Percentiles rank a stretch among this genome's conserved stretches.
phyloP scores from a whole-genome alignment of 2,329 filamentous ascomycete genomes.

The Colletotrichum caudatum region DNA sequence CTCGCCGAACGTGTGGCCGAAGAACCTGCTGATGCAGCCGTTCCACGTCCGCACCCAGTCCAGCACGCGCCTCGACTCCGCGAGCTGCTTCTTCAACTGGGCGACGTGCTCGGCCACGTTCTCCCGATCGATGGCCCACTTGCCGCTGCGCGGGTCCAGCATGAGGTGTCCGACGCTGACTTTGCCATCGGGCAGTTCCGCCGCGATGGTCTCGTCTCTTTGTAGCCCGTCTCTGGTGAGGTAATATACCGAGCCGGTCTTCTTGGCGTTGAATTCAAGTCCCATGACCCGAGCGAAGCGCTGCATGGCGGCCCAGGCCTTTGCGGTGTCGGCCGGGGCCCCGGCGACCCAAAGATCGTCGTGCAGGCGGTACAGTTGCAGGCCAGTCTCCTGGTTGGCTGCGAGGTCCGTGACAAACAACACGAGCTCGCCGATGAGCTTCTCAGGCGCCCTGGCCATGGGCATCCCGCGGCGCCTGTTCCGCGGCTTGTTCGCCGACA shows the following conservation, averaged over 20 bases:
- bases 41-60: conserved; percentile 60
- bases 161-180: conserved; percentile 68
- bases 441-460: conserved; percentile 69
- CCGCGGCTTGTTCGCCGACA: conserved; percentile 55
- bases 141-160: conserved; percentile 57
- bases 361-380: conserved; percentile 70
- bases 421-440: conserved; percentile 69
- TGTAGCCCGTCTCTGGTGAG: conserved; percentile 43
- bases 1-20: conserved; percentile 60
- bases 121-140: conserved; percentile 65
- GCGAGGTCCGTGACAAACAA: conserved; percentile 75
- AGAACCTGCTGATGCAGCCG: conserved; percentile 59
- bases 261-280: conserved; percentile 55
- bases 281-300: conserved; percentile 52
- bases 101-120: conserved; percentile 65
- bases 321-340: conserved; percentile 52
- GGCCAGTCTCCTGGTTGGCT: conserved; percentile 69
- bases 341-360: conserved; percentile 61
- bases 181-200: conserved; percentile 60
- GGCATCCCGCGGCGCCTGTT: conserved; percentile 69
- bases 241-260: conserved; percentile 57
- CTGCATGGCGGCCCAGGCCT: conserved; percentile 58
- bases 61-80: conserved; percentile 60
- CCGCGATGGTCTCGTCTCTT: conserved; percentile 43
- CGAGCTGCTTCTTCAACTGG: conserved; percentile 67